These are phyloP conservation scores for Solanum tarijense DNA, from an alignment of 257 asterid species.

Conservation along the genomic window DNA sequence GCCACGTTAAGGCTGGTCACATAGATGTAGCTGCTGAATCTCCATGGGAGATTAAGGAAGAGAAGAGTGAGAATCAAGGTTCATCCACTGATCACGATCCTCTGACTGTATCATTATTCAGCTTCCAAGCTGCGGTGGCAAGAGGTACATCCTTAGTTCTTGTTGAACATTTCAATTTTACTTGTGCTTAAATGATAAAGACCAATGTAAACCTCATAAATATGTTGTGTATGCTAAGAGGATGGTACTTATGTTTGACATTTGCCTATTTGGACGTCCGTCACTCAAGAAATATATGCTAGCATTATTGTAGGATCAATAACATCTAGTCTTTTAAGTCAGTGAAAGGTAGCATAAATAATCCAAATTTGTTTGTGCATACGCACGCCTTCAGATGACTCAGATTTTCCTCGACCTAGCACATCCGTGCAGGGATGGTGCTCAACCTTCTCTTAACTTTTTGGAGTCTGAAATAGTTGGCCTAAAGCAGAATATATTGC, in stretches of 20 bases:
- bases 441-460: slow-evolving; percentile 7
- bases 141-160: slow-evolving; percentile 36
- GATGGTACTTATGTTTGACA: not conserved
- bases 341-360: too few relatives aligned
- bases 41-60: too few relatives aligned
- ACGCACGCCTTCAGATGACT: too few relatives aligned
- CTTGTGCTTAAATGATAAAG: not conserved
- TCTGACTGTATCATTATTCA: slow-evolving; percentile 29
- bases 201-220: not conserved
- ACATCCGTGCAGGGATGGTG: slow-evolving; percentile 11
- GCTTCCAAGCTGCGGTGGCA: slow-evolving; percentile 49
- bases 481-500: slow-evolving; percentile 6
- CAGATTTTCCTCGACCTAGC: not conserved
- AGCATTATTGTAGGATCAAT: not conserved
- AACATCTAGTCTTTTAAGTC: not conserved
- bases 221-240: not conserved
- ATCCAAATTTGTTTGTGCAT: too few relatives aligned
- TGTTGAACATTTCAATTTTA: not conserved
- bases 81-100: slow-evolving; percentile 35
- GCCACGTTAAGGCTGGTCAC: too few relatives aligned
- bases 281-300: not conserved
- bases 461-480: slow-evolving; percentile 21
- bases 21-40: too few relatives aligned
- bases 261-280: not conserved
- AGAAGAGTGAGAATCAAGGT: not conserved